phyloP scores from a whole-genome alignment of 148 eudicot genomes.

The Fagopyrum esculentum region DNA sequence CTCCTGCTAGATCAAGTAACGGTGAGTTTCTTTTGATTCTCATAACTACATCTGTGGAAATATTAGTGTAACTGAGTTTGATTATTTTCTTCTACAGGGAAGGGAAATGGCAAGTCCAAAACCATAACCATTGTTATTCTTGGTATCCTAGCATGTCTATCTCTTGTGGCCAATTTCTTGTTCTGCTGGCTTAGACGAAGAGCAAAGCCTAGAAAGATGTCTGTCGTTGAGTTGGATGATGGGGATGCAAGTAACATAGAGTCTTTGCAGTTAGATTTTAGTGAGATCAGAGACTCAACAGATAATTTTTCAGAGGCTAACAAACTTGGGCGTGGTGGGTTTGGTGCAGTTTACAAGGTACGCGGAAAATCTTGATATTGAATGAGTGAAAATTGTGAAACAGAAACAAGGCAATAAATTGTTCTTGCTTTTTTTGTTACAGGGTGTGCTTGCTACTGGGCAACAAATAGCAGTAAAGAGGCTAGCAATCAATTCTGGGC shows the following conservation, averaged over 20 bases:
- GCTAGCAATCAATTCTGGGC: conserved; percentile 2
- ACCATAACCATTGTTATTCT: background rate
- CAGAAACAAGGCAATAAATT: background rate
- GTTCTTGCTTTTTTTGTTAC: background rate
- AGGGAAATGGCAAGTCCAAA: background rate
- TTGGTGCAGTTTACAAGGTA: conserved; percentile 44
- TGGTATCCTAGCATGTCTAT: conserved; percentile 4
- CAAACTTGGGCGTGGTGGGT: conserved; percentile 52
- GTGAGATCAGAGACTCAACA: conserved; percentile 31
- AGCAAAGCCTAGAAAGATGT: background rate
- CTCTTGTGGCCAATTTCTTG: background rate
- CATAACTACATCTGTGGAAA: background rate
- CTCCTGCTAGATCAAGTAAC: background rate
- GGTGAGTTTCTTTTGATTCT: background rate
- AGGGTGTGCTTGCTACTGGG: background rate
- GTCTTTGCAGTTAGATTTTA: conserved; percentile 1
- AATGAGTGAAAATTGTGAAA: background rate
- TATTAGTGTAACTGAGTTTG: too few relatives aligned
- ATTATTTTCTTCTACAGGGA: background rate
- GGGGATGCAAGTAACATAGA: background rate
- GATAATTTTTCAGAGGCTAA: conserved; percentile 33
- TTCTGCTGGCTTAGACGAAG: background rate
- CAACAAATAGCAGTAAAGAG: conserved; percentile 9
- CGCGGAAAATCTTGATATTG: background rate
- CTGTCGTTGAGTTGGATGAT: background rate